Base-by-base conservation (phyloP, 192 early-diverging fungal genomes). In the Glomus cerebriforme region DNA sequence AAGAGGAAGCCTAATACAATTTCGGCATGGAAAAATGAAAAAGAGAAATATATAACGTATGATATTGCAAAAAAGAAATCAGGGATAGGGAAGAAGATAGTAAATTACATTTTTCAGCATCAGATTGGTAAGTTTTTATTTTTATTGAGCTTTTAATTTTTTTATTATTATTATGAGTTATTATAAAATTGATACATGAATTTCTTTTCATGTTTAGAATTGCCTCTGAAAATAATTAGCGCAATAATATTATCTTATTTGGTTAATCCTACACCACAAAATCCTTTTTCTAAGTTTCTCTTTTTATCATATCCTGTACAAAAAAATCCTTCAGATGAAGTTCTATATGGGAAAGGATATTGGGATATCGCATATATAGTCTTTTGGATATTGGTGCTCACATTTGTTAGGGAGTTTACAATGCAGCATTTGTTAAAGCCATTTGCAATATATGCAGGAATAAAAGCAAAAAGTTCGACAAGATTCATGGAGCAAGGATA, bases 401-500 rank as follows among this genome's bases (percentile, higher is more conserved):
- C 92, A 7, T 86, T 91, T 35, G 31, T 86, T 7, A 85, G 93
- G 10, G 89, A 91, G 6, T 73, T 87, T 26, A 77, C 88, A 10
- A 87, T 92, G 86, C 80, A 80, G 13, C 68, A 84, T 43, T 27
- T 90, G n/a, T 69, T 90, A 15, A 85, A 80, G 43, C 87, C 89
- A 7, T 60, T 88, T 67, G 85, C 76, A 6, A 27, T 79, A 31
- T 78, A 80, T 73, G 70, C 69, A 29, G 63, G 80, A 6, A 58
- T 81, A 59, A 34, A 79, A 70, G 76, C 80, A 37, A 74, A 80
- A 24, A 86, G 85, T 43, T 72, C 68, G n/a, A 79, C 75, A 12
- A 86, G 93, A 24, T 93, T 95, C 76, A 84, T 87, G 66, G 93
- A 95, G 65, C 92, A 94, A 39, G 86, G 90, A 2, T 95, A 92